phyloP scores from a whole-genome alignment of 2,329 filamentous ascomycete species.

The Ilyonectria mors-panacis region DNA sequence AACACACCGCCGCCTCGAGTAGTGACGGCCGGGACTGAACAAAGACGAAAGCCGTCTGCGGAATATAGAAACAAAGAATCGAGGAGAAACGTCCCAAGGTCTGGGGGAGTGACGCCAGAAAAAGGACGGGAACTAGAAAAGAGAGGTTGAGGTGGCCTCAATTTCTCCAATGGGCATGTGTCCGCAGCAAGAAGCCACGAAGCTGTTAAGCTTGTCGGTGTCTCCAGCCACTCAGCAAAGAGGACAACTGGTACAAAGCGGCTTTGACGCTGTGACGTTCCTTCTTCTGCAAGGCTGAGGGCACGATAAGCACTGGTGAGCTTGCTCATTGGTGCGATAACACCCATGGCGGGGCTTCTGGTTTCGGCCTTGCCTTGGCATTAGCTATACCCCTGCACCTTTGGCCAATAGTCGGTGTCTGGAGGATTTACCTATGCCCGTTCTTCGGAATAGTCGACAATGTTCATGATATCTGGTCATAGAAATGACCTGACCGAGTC shows the following conservation, averaged over 20 bases:
- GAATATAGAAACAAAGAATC: slow-evolving; percentile 12
- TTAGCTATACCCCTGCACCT: slow-evolving; percentile 26
- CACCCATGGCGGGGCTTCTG: slow-evolving; percentile 11
- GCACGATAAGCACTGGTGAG: slow-evolving; percentile 10
- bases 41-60: slow-evolving; percentile 39
- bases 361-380: slow-evolving; percentile 33
- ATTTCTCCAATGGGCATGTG: slow-evolving; percentile 41
- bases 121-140: slow-evolving; percentile 18
- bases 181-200: slow-evolving; percentile 49
- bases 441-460: slow-evolving; percentile 3
- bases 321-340: slow-evolving; percentile 43
- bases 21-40: slow-evolving; percentile 18
- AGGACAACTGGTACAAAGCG: slow-evolving; percentile 56
- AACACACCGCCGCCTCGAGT: slow-evolving; percentile 30
- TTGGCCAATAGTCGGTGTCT: slow-evolving; percentile 37
- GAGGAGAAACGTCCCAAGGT: slow-evolving; percentile 30
- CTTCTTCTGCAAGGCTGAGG: slow-evolving; percentile 47
- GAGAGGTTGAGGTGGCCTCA: slow-evolving; percentile 56
- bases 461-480: slow-evolving; percentile 29
- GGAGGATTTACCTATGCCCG: not conserved
- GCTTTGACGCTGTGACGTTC: slow-evolving; percentile 40
- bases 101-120: slow-evolving; percentile 35
- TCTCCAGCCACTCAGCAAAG: slow-evolving; percentile 48
- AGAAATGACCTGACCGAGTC: not conserved
- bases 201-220: slow-evolving; percentile 41